Percentiles rank a stretch among this genome's conserved stretches.
These are phyloP conservation scores for Blepharisma stoltei DNA, from an alignment of 73 alveolate species.

Conservation along the genomic window DNA sequence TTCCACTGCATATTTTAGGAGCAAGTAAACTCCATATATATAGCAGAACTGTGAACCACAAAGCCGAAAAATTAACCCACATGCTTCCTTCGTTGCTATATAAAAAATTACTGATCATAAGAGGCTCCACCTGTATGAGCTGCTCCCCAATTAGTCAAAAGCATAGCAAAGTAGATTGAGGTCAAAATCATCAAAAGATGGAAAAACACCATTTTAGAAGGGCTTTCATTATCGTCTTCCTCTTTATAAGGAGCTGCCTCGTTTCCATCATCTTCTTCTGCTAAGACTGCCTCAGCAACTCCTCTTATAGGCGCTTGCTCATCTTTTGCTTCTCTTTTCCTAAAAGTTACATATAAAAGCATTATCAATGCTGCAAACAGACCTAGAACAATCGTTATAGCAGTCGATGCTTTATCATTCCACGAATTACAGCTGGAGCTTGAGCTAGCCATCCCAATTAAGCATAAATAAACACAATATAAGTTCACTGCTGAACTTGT, in stretches of 20 bases:
- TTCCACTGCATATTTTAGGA: slow-evolving; percentile 1
- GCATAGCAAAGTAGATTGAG: slow-evolving; percentile 2
- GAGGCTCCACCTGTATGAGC: background rate
- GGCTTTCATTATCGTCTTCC: background rate
- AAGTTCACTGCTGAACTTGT: background rate
- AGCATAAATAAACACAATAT: background rate
- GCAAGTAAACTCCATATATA: slow-evolving; percentile 21
- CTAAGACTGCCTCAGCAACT: slow-evolving; percentile 23
- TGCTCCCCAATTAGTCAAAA: slow-evolving; percentile 28
- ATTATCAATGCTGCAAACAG: background rate
- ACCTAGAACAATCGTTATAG: background rate
- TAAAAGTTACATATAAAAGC: background rate
- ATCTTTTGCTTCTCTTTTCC: slow-evolving; percentile 9
- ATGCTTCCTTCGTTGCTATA: slow-evolving; percentile 18
- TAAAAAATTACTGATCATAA: no score
- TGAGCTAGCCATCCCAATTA: background rate
- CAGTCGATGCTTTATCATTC: background rate
- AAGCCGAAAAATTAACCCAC: slow-evolving; percentile 22
- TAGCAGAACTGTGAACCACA: background rate
- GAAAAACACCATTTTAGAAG: background rate
- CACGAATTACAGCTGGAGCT: background rate
- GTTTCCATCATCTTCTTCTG: background rate
- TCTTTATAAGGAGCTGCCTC: slow-evolving; percentile 4
- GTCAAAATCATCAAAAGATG: slow-evolving; percentile 20
- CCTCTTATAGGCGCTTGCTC: slow-evolving; percentile 23